A percentile compares a stretch with the other conserved stretches of the same genome.
phyloP scores from a whole-genome alignment of 2,329 filamentous ascomycete genomes.

The Cladosporium sp. region DNA sequence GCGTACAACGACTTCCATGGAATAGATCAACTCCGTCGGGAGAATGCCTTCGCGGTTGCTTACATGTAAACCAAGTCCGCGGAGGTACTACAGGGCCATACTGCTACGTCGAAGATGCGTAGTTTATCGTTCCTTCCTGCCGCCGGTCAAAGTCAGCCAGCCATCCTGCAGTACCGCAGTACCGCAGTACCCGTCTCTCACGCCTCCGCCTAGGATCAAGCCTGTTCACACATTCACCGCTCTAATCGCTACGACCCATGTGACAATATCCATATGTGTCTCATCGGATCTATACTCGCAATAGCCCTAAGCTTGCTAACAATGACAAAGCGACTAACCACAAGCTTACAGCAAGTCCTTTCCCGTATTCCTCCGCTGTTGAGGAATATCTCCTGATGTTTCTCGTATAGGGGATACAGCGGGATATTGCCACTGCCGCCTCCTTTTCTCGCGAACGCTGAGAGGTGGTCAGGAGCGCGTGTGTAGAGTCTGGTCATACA shows the following conservation, averaged over 20 bases:
- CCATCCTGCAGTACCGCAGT: not conserved
- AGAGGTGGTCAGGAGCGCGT: not conserved
- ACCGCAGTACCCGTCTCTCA: not conserved
- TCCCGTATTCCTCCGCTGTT: not conserved
- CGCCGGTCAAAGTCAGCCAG: not conserved
- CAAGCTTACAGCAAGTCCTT: not conserved
- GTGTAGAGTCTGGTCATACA: not conserved
- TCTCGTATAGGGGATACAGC: not conserved
- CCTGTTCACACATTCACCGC: not conserved
- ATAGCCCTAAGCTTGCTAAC: constrained; percentile 1
- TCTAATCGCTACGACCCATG: not conserved
- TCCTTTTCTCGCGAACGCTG: not conserved
- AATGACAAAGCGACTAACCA: constrained; percentile 6
- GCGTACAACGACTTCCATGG: not conserved
- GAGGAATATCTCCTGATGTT: constrained; percentile 2
- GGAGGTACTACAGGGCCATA: not conserved
- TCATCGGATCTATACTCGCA: not conserved
- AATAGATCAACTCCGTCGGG: not conserved
- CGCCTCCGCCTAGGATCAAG: not conserved
- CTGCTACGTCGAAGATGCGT: not conserved
- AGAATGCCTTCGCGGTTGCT: not conserved
- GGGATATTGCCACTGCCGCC: not conserved
- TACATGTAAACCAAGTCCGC: not conserved
- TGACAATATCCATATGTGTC: not conserved
- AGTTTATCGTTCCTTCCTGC: not conserved